phyloP scores from a whole-genome alignment of 1,139 yeast species.

The Lodderomyces orthopsilosis region DNA sequence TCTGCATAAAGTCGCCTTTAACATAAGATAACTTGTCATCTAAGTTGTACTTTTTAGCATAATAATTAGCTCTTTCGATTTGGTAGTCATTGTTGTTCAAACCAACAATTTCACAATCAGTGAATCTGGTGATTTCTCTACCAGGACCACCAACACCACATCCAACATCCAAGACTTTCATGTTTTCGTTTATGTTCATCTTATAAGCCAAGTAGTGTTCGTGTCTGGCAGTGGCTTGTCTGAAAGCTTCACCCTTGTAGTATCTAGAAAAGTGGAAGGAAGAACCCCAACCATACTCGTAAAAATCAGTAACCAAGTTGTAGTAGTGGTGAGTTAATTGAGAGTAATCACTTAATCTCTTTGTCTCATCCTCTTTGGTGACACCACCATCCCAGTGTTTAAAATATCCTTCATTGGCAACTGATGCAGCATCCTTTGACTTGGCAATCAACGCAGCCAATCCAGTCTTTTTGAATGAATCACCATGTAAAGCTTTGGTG shows the following conservation, averaged over 20 bases:
- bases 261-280: conserved; percentile 97
- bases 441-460: conserved; percentile 74
- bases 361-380: conserved; percentile 69
- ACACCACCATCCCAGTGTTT: conserved; percentile 95
- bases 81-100: conserved; percentile 97
- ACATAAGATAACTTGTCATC: conserved; percentile 78
- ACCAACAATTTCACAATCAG: conserved; percentile 85
- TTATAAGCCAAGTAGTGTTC: conserved; percentile 91
- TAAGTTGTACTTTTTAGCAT: conserved; percentile 65
- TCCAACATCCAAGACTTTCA: conserved; percentile 95
- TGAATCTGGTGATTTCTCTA: conserved; percentile 88
- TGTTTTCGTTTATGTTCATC: conserved; percentile 74
- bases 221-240: conserved; percentile 95
- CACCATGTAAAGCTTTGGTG: conserved; percentile 86
- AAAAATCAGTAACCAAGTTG: conserved; percentile 93
- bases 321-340: conserved; percentile 92
- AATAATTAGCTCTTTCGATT: conserved; percentile 85
- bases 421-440: conserved; percentile 72
- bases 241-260: conserved; percentile 89
- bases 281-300: conserved; percentile 99
- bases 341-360: conserved; percentile 81
- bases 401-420: conserved; percentile 87
- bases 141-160: conserved; percentile 99
- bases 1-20: conserved; percentile 98
- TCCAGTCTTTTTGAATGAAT: conserved; percentile 64